Percentiles rank a stretch among this genome's conserved stretches.
phyloP scores from a whole-genome alignment of 768 basidiomycete species.

The Phaeotremella skinneri region DNA sequence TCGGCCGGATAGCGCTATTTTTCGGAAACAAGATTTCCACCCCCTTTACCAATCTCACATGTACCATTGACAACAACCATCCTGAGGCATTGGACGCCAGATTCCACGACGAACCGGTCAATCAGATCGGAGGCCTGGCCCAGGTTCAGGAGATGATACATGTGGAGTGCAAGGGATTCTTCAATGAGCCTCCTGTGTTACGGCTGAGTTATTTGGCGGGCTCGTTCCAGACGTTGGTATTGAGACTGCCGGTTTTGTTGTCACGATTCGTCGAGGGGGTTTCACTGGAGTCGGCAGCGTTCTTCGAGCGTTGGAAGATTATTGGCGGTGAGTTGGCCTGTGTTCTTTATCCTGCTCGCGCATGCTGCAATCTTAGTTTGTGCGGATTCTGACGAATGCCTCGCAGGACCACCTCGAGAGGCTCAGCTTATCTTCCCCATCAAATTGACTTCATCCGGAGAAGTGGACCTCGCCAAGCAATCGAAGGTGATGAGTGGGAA shows the following conservation, averaged over 20 bases:
- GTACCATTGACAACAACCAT: conserved; percentile 68
- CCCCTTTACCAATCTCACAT: conserved; percentile 87
- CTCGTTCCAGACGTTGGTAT: conserved; percentile 60
- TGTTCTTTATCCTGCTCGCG: background rate
- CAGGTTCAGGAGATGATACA: conserved; percentile 92
- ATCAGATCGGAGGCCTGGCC: conserved; percentile 71
- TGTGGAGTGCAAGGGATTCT: conserved; percentile 88
- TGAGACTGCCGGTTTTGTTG: conserved; percentile 80
- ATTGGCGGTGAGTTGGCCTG: conserved; percentile 64
- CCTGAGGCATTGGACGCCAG: conserved; percentile 73
- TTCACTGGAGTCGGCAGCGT: conserved; percentile 73
- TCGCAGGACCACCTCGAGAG: conserved; percentile 76
- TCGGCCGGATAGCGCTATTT: conserved; percentile 90
- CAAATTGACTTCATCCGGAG: conserved; percentile 61
- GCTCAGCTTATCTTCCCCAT: conserved; percentile 85
- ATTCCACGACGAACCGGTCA: conserved; percentile 88
- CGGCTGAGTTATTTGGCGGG: conserved; percentile 89
- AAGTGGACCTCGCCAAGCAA: conserved; percentile 72
- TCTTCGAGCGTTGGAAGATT: conserved; percentile 97
- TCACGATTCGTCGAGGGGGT: conserved; percentile 94
- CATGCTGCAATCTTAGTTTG: background rate
- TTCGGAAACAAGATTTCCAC: conserved; percentile 91
- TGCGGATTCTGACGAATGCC: background rate
- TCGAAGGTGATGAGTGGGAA: conserved; percentile 74
- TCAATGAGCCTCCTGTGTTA: conserved; percentile 68